Percentiles rank a stretch among this genome's conserved stretches.
phyloP scores from a whole-genome alignment of 2,329 filamentous ascomycete species.

The Domatiomyces globalis region DNA sequence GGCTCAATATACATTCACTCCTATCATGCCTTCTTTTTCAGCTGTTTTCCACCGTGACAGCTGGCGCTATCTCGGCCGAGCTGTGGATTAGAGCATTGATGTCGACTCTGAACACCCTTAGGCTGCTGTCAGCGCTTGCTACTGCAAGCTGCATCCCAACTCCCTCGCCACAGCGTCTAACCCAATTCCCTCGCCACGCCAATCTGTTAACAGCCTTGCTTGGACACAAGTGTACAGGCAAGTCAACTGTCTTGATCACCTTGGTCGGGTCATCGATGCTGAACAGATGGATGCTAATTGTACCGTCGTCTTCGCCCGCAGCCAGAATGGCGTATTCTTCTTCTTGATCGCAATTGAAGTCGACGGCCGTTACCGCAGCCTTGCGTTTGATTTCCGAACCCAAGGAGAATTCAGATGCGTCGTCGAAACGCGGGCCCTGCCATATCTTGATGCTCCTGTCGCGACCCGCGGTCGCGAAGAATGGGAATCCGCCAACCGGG shows the following conservation, averaged over 20 bases:
- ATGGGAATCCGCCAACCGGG: slow-evolving; percentile 30
- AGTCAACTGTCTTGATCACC: slow-evolving; percentile 17
- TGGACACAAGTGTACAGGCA: slow-evolving; percentile 32
- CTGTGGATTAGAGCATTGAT: background rate
- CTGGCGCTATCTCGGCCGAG: background rate
- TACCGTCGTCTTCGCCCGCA: slow-evolving; percentile 34
- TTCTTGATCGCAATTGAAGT: slow-evolving; percentile 38
- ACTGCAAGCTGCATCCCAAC: slow-evolving; percentile 15
- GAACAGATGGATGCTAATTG: slow-evolving; percentile 30
- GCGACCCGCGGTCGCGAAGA: slow-evolving; percentile 77
- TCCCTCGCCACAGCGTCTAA: slow-evolving; percentile 21
- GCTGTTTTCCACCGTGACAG: background rate
- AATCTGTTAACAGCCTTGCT: slow-evolving; percentile 54
- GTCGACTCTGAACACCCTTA: slow-evolving; percentile 22
- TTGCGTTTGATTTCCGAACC: slow-evolving; percentile 41
- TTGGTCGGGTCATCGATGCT: slow-evolving; percentile 21
- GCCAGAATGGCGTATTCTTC: slow-evolving; percentile 27
- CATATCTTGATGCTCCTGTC: slow-evolving; percentile 75
- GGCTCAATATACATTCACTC: too few relatives aligned
- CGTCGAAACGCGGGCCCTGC: slow-evolving; percentile 26
- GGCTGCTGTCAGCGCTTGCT: slow-evolving; percentile 12
- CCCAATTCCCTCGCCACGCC: slow-evolving; percentile 47
- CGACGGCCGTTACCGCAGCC: slow-evolving; percentile 55
- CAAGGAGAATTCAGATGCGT: slow-evolving; percentile 34
- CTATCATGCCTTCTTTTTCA: background rate